Base-by-base conservation (phyloP, 345 rosid genomes). In the Dimocarpus longan region DNA sequence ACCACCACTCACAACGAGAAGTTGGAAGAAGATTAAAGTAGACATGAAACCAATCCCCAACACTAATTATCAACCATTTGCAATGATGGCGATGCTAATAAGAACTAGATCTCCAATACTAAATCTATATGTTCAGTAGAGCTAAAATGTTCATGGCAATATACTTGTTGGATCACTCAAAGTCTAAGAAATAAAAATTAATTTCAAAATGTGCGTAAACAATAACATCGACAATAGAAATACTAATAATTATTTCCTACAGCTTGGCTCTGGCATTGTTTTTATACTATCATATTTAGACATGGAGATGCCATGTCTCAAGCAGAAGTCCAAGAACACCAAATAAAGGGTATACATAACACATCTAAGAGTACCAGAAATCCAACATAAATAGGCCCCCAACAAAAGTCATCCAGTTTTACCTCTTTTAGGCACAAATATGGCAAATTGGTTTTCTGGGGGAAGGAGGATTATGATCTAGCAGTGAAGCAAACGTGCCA, bases 361-460 rank as follows among this genome's bases (percentile, higher is more conserved):
- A 52, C 5, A 7, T 70, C 56, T 11, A 48, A 70, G 19, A 22
- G 54, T 16, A 46, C 72, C 57, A 46, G 46, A 70, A 44, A 52
- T 52, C 57, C 19, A 46, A 44, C n/a, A 7, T 32, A 32, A 32
- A 32, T 32, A 50, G 28, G 39, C 32, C 6, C 42, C 32, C 60
- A 22, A 0, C 5, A 43, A 62, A 8, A 63, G 62, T 37, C 54
- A 74, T 48, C 68, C 37, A 32, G 4, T 13, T n/a, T 63, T 57
- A 50, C 22, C 82, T 87, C 85, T 91, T 87, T 89, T 81, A 68
- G 82, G 46, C 69, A 92, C 28, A 84, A 91, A 94, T 83, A 96
- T 84, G 71, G 97, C 94, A 12, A 95, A 91, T 42, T 3, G 97
- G 97, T 54, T 78, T 84, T 19, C 97, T 97, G 46, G 99, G 98